Evolutionary conservation across 345 rosid genomes (phyloP).

Genomic region (Diplotaxis tenuifolia): DNA sequence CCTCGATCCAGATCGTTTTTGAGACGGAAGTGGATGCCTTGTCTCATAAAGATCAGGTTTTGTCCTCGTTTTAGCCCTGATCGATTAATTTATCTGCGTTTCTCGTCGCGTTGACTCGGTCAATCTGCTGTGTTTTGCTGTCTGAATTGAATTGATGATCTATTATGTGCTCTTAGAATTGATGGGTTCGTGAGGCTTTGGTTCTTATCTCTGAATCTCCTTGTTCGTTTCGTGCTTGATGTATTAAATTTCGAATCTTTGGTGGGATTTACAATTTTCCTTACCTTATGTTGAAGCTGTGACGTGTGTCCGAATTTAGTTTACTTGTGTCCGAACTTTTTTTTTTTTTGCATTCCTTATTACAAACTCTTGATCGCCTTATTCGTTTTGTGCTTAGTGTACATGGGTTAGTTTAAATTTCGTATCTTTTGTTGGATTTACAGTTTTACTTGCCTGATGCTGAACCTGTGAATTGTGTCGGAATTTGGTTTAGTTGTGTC

Average conservation of each 20-base stretch:
- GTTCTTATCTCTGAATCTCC: not conserved
- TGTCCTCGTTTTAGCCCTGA: not conserved
- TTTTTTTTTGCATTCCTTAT: too few relatives aligned
- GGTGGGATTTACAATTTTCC: not conserved
- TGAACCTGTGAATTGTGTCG: not conserved
- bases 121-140: not conserved
- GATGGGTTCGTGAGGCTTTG: not conserved
- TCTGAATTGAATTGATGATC: not conserved
- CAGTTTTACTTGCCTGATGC: not conserved
- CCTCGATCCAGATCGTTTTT: not conserved
- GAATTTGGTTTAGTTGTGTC: too few relatives aligned
- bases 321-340: not conserved
- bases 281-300: not conserved
- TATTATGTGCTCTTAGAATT: not conserved
- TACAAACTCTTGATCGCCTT: too few relatives aligned
- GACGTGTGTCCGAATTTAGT: not conserved
- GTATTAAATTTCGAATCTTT: not conserved
- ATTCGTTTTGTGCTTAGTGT: not conserved
- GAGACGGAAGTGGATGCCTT: not conserved
- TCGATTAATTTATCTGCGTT: not conserved
- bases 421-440: not conserved
- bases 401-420: not conserved
- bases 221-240: not conserved
- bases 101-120: not conserved
- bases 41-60: not conserved